Evolutionary conservation across 495 filamentous ascomycete species (phyloP).

Genomic region (Staphylotrichum longicolle): DNA sequence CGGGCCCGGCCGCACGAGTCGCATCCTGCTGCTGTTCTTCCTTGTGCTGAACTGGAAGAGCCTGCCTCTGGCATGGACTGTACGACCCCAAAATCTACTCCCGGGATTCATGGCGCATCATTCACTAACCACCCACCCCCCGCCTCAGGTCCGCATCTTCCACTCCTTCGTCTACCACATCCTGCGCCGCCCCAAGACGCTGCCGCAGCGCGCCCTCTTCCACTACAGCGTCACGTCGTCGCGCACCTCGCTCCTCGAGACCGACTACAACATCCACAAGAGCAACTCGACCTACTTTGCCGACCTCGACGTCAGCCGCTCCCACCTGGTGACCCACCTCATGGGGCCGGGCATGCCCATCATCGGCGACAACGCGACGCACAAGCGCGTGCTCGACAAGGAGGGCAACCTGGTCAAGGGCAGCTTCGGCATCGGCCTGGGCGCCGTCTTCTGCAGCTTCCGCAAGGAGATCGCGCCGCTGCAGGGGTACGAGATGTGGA

Average conservation of each 20-base stretch:
- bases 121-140: no score
- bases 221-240: conserved; percentile 60
- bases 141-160: conserved; percentile 59
- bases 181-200: conserved; percentile 36
- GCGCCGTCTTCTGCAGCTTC: conserved; percentile 66
- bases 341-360: conserved; percentile 48
- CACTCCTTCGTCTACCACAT: conserved; percentile 60
- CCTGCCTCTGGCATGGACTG: conserved; percentile 74
- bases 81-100: conserved; percentile 35
- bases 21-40: conserved; percentile 51
- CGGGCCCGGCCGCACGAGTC: conserved; percentile 48
- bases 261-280: conserved; percentile 84
- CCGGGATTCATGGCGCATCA: no score
- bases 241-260: conserved; percentile 62
- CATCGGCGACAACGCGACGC: conserved; percentile 41
- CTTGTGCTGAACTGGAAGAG: conserved; percentile 66
- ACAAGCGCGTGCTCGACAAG: conserved; percentile 44
- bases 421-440: conserved; percentile 60
- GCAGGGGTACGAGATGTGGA: conserved; percentile 70
- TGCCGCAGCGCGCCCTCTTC: conserved; percentile 59
- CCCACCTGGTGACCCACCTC: conserved; percentile 56
- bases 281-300: conserved; percentile 81
- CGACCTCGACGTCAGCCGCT: conserved; percentile 72
- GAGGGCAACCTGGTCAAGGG: conserved; percentile 34
- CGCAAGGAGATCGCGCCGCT: conserved; percentile 67